A percentile compares a stretch with the other conserved stretches of the same genome.
Evolutionary conservation across 441 rosid species (phyloP).

Genomic region (Gossypium lobatum): DNA sequence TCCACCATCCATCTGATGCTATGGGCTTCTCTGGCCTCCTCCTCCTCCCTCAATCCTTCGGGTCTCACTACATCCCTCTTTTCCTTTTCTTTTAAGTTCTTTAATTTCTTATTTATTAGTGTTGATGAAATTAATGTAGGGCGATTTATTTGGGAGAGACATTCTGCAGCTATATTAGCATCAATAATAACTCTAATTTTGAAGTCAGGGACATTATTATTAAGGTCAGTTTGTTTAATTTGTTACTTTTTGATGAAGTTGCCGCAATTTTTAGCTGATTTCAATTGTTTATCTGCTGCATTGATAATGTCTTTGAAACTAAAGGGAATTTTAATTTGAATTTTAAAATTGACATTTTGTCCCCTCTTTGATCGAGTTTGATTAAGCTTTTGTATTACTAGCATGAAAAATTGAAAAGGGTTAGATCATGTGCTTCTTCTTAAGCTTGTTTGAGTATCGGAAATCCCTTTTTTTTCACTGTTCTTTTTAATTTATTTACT

Average conservation of each 20-base stretch:
- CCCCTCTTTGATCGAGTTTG: not conserved
- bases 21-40: conserved; percentile 90
- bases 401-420: not conserved
- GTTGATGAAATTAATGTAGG: conserved; percentile 23
- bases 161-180: conserved; percentile 87
- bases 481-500: not conserved
- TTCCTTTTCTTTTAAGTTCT: not conserved
- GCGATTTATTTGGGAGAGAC: conserved; percentile 96
- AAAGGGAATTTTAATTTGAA: too few species aligned
- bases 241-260: not conserved
- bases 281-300: not conserved
- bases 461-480: not conserved
- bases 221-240: conserved; percentile 42
- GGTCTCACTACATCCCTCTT: conserved; percentile 24
- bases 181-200: conserved; percentile 79
- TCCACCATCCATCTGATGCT: conserved; percentile 62
- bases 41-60: conserved; percentile 94
- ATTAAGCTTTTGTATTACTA: not conserved
- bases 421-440: not conserved
- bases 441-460: not conserved
- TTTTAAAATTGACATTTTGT: not conserved
- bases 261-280: not conserved
- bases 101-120: not conserved
- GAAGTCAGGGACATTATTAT: conserved; percentile 81
- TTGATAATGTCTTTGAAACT: not conserved